These are phyloP conservation scores for Draba incana DNA, from an alignment of 345 rosid species.

Conservation along the genomic window DNA sequence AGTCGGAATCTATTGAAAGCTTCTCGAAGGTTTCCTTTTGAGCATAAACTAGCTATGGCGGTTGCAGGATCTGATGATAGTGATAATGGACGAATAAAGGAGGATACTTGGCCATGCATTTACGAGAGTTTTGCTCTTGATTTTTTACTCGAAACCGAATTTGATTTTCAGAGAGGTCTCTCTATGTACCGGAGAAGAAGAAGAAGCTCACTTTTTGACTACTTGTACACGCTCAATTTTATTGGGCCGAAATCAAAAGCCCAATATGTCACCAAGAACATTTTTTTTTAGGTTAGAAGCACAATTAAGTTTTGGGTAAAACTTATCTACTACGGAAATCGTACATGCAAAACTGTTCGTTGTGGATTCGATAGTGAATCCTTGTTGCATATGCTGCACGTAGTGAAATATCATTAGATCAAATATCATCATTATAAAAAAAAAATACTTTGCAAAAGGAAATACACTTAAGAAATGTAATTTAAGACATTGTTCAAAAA, in stretches of 20 bases:
- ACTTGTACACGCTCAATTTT: not conserved
- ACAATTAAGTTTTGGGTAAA: too few species aligned
- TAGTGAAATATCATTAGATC: too few species aligned
- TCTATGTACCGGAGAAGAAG: not conserved
- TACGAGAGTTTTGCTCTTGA: too few species aligned
- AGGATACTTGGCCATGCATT: conserved; percentile 11
- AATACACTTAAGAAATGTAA: conserved; percentile 20
- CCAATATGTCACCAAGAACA: not conserved
- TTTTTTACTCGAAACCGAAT: not conserved
- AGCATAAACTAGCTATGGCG: conserved; percentile 54
- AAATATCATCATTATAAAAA: too few species aligned
- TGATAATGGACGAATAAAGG: conserved; percentile 37
- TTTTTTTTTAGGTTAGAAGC: too few species aligned
- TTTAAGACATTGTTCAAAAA: conserved; percentile 17
- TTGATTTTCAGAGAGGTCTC: not conserved
- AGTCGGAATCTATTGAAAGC: conserved; percentile 54
- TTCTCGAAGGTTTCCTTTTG: conserved; percentile 56
- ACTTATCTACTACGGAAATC: too few species aligned
- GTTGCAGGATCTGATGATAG: conserved; percentile 26
- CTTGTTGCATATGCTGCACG: too few species aligned
- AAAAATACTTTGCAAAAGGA: not conserved
- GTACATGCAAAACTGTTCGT: too few species aligned
- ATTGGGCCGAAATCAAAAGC: conserved; percentile 8
- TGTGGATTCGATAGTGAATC: too few species aligned
- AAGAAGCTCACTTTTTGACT: not conserved